phyloP scores from a whole-genome alignment of 352 stramenopile genomes.

The Phytophthora ohioensis region DNA sequence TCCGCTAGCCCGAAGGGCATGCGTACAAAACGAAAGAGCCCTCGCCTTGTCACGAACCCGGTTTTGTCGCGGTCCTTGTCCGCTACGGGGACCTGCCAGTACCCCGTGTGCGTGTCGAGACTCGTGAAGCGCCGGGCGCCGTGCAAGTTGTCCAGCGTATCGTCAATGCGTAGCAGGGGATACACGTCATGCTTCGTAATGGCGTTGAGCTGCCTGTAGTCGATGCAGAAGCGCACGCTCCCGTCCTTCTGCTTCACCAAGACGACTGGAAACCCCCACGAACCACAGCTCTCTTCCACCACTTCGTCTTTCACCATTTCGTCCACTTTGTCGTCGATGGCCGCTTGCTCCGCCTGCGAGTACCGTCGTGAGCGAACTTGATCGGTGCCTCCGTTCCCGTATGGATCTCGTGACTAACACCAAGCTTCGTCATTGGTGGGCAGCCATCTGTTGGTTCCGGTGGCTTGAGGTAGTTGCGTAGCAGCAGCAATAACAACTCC shows the following conservation, averaged over 20 bases:
- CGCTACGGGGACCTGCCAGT: background rate
- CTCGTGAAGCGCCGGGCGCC: background rate
- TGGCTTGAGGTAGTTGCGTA: too few relatives aligned
- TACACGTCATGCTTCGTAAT: background rate
- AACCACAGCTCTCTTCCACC: conserved; percentile 18
- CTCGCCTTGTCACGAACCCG: background rate
- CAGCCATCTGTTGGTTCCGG: too few relatives aligned
- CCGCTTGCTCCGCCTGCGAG: too few relatives aligned
- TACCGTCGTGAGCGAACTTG: too few relatives aligned
- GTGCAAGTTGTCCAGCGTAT: background rate
- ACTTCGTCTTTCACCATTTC: conserved; percentile 22
- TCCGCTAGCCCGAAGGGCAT: background rate
- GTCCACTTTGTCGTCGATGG: background rate
- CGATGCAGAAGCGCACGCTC: too few relatives aligned
- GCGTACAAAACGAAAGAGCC: background rate
- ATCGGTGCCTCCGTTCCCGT: too few relatives aligned
- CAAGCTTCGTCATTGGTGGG: too few relatives aligned
- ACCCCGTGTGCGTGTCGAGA: background rate
- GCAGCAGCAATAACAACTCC: too few relatives aligned
- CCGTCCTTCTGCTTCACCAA: too few relatives aligned
- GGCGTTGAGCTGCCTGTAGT: background rate
- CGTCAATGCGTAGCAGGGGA: background rate
- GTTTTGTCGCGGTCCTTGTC: background rate
- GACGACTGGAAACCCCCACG: conserved; percentile 6
- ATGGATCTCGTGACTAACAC: too few relatives aligned